A percentile compares a stretch with the other conserved stretches of the same genome.
phyloP scores from a whole-genome alignment of 495 filamentous ascomycete species.

The Penicillium robsamsonii region DNA sequence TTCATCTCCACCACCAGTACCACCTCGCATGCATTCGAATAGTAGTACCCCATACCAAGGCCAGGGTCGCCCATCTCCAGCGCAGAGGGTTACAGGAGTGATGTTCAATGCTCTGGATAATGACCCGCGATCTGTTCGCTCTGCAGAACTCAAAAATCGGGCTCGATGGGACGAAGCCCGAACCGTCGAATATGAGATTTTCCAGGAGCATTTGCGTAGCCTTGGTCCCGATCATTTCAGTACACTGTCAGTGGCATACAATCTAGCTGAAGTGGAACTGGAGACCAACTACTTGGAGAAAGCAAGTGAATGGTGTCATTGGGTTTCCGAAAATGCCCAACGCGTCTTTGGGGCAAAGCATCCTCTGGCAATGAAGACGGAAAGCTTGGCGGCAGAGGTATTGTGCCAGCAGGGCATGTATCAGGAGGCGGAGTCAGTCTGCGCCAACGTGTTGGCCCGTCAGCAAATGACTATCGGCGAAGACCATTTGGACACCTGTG shows the following conservation, averaged over 20 bases:
- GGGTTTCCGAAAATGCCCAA: slow-evolving; percentile 34
- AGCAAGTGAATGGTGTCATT: slow-evolving; percentile 33
- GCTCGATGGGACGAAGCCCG: slow-evolving; percentile 36
- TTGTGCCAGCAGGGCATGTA: slow-evolving; percentile 29
- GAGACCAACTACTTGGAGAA: slow-evolving; percentile 29
- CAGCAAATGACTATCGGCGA: slow-evolving; percentile 43
- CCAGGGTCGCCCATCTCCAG: slow-evolving; percentile 13
- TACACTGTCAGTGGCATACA: slow-evolving; percentile 33
- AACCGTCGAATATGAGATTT: slow-evolving; percentile 35
- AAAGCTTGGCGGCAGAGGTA: slow-evolving; percentile 35
- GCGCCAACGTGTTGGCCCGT: slow-evolving; percentile 37
- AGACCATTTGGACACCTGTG: slow-evolving; percentile 35
- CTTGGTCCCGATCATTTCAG: slow-evolving; percentile 38
- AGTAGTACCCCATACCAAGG: slow-evolving; percentile 33
- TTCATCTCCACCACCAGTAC: slow-evolving; percentile 25
- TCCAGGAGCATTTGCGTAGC: slow-evolving; percentile 35
- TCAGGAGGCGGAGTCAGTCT: slow-evolving; percentile 36
- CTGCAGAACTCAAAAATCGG: slow-evolving; percentile 32
- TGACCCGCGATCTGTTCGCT: slow-evolving; percentile 32
- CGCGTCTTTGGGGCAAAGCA: slow-evolving; percentile 35
- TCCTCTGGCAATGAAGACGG: slow-evolving; percentile 34
- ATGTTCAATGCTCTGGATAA: slow-evolving; percentile 28
- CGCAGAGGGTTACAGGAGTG: slow-evolving; percentile 19
- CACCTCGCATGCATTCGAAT: slow-evolving; percentile 35
- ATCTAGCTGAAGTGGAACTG: slow-evolving; percentile 35